Conservation (phyloP, 805 yeast genomes). For the Geotrichum ghanense region DNA sequence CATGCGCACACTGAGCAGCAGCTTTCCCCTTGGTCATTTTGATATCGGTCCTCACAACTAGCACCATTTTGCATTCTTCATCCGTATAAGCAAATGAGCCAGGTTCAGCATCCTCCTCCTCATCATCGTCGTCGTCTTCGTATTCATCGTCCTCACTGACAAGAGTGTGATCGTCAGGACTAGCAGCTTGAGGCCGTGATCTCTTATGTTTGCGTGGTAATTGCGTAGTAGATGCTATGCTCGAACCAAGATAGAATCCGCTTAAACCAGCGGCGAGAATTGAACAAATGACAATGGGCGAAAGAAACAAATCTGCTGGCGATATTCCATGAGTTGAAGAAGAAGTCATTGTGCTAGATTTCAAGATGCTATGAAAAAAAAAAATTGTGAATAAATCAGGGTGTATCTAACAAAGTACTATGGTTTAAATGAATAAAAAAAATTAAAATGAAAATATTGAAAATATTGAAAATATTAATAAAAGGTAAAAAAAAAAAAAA, state of each 20-base stretch:
- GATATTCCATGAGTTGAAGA: background rate
- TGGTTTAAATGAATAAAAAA: too few species aligned
- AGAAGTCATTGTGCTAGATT: background rate
- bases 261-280: slow-evolving; percentile 1
- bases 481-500: too few species aligned
- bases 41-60: slow-evolving; percentile 78
- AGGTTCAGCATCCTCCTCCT: slow-evolving; percentile 10
- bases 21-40: slow-evolving; percentile 91
- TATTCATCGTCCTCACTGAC: slow-evolving; percentile 2
- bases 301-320: background rate
- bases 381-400: too few species aligned
- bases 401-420: too few species aligned
- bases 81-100: slow-evolving; percentile 8
- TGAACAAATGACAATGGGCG: background rate
- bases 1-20: slow-evolving; percentile 97
- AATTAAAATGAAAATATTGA: too few species aligned
- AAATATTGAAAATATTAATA: too few species aligned
- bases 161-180: too few species aligned
- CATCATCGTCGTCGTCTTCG: slow-evolving; percentile 7
- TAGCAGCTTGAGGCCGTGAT: too few species aligned
- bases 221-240: background rate
- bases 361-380: too few species aligned
- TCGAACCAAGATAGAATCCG: slow-evolving; percentile 1
- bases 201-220: background rate
- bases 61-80: slow-evolving; percentile 46